Evolutionary conservation across 2,329 filamentous ascomycete genomes (phyloP), one percentile per base, ranked within the genome.

Genomic region (Xylariaceae sp.): DNA sequence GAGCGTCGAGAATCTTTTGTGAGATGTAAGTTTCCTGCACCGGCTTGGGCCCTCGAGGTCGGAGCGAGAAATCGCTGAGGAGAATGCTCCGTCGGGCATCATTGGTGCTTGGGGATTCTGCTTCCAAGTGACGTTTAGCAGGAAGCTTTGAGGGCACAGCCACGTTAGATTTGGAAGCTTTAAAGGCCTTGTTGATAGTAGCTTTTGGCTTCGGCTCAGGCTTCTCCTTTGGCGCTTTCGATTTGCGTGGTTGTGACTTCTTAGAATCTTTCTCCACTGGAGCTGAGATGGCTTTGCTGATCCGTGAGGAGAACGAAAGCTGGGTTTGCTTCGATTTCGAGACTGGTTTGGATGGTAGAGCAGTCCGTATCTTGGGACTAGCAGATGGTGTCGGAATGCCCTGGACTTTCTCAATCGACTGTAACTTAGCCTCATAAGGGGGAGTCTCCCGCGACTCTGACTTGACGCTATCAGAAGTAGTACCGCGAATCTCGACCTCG

Each of bases 361-460:
- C 59, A 38, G 66, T 65, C 19, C 66, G 66, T 20, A 72, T 65
- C 54, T 69, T 74, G 34, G 80, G 80, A 56, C 77, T 83, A 17
- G 79, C 71, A 39, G 66, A 71, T 6, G 80, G 80, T 2, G 80
- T 84, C 3, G 73, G 75, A 27, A 84, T 80, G 39, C 73, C 71
- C 51, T 74, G 67, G 16, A 67, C 59, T 21, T 71, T 68, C 38
- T 72, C 65, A 22, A 70, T 63, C 21, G 66, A 64, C 54, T 68
- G 68, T n/a, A 62, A 57, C 48, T 67, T 70, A 49, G 61, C 58
- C 19, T 66, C 63, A 16, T 50, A 11, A 16, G 55, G 53, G 8
- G 57, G 51, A 22, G n/a, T 34, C 33, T 52, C 52, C 54, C 58
- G 55, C 39, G 59, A 58, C 34, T 55, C 56, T 5, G 41, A 37